A percentile compares a stretch with the other conserved stretches of the same genome.
These are phyloP conservation scores for Rhizopogon vesiculosus DNA, from an alignment of 768 basidiomycete genomes.

Conservation along the genomic window DNA sequence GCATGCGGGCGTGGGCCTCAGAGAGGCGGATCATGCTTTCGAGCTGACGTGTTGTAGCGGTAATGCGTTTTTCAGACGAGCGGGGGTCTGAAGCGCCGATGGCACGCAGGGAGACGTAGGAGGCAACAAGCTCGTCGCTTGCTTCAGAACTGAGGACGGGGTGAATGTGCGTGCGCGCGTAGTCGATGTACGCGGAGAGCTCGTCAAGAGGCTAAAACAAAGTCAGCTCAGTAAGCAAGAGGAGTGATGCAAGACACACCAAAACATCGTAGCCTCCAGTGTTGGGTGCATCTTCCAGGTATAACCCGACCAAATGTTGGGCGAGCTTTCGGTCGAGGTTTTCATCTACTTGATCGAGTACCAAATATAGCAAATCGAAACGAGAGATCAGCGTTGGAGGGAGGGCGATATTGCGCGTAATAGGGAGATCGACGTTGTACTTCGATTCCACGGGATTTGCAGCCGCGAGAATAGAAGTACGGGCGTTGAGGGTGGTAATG, in stretches of 20 bases:
- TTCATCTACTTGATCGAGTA: conserved; percentile 94
- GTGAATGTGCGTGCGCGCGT: conserved; percentile 80
- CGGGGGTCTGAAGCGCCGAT: conserved; percentile 83
- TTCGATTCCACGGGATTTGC: conserved; percentile 97
- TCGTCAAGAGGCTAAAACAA: conserved; percentile 73
- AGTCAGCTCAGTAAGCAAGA: conserved; percentile 4
- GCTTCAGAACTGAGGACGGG: conserved; percentile 87
- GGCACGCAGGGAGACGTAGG: conserved; percentile 93
- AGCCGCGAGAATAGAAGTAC: conserved; percentile 97
- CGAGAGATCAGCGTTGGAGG: conserved; percentile 97
- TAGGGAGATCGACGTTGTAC: conserved; percentile 88
- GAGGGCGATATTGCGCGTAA: conserved; percentile 94
- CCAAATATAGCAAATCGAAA: conserved; percentile 94
- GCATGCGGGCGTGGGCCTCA: conserved; percentile 96
- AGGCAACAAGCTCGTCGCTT: conserved; percentile 73
- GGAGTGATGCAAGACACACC: conserved; percentile 40
- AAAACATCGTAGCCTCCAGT: conserved; percentile 66
- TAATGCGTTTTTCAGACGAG: conserved; percentile 88
- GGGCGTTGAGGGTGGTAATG: conserved; percentile 95
- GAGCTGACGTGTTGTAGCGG: conserved; percentile 95
- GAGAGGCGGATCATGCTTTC: conserved; percentile 96
- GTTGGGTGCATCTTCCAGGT: conserved; percentile 85
- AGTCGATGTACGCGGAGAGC: conserved; percentile 92
- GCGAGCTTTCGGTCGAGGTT: conserved; percentile 80
- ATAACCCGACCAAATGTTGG: conserved; percentile 88